These are phyloP conservation scores for Hypoxylon rubiginosum DNA, from an alignment of 2,329 filamentous ascomycete species.

Conservation along the genomic window DNA sequence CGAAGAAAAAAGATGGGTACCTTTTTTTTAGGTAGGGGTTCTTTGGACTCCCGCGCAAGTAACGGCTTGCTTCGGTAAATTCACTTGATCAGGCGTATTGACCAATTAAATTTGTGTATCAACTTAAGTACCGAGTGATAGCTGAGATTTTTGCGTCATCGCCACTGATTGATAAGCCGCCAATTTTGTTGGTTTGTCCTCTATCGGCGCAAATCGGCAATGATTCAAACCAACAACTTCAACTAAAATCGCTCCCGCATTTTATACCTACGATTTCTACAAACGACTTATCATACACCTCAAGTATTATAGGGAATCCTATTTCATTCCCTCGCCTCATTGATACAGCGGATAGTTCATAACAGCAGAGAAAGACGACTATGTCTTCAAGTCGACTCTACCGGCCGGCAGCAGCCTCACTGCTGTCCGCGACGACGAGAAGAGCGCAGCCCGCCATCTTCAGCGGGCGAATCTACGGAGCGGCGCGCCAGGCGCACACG, in stretches of 20 bases:
- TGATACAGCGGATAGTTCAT: not conserved
- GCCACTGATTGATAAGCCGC: conserved; percentile 43
- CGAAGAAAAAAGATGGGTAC: no score
- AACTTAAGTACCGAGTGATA: not conserved
- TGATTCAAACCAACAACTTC: conserved; percentile 7
- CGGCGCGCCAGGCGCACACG: conserved; percentile 50
- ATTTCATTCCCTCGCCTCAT: not conserved
- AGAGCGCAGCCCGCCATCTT: conserved; percentile 33
- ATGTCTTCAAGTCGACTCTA: conserved; percentile 48
- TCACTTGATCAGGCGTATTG: not conserved
- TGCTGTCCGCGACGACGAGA: conserved; percentile 46
- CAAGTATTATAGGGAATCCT: not conserved
- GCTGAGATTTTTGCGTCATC: conserved; percentile 35
- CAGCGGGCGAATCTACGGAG: conserved; percentile 46
- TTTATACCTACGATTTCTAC: conserved; percentile 22
- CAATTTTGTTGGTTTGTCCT: conserved; percentile 32
- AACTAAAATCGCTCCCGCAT: conserved; percentile 19
- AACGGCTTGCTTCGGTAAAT: not conserved
- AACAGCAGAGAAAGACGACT: conserved; percentile 5
- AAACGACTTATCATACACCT: not conserved
- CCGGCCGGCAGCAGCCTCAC: conserved; percentile 46
- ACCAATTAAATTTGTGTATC: not conserved
- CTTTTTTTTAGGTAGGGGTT: not conserved
- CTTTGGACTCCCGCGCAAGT: no score
- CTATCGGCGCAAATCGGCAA: conserved; percentile 39